phyloP scores from a whole-genome alignment of 306 rosid genomes.

The Glycine tomentella region DNA sequence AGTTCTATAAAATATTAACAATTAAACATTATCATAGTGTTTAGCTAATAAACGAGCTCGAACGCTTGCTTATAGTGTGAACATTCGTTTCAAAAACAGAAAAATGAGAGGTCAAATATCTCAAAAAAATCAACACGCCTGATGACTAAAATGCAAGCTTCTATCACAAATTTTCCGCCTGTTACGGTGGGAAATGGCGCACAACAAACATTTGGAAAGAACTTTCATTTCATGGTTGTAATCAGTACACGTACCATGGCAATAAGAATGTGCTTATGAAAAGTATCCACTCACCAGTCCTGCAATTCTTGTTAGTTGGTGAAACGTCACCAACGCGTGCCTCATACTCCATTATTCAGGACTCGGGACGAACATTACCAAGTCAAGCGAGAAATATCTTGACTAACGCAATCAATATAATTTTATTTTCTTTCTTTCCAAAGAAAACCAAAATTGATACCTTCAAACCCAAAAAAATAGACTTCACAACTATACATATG shows the following conservation, averaged over 20 bases:
- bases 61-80: no score
- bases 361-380: not conserved
- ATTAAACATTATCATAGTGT: constrained; percentile 19
- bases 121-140: not conserved
- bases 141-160: not conserved
- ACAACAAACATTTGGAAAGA: constrained; percentile 9
- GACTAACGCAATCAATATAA: constrained; percentile 49
- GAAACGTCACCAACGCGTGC: constrained; percentile 22
- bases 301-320: constrained; percentile 26
- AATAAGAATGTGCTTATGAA: constrained; percentile 27
- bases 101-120: not conserved
- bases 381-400: not conserved
- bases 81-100: not conserved
- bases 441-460: constrained; percentile 53
- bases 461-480: constrained; percentile 43
- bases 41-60: no score
- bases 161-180: not conserved
- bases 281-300: constrained; percentile 30
- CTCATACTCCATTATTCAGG: not conserved
- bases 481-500: constrained; percentile 57
- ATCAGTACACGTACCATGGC: constrained; percentile 16
- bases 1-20: not conserved
- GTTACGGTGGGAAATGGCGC: constrained; percentile 20
- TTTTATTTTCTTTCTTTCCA: constrained; percentile 46
- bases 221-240: not conserved